Evolutionary conservation across 176 grass and related monocot genomes (phyloP), one percentile per base, ranked within the genome.

Genomic region (Panicum miliaceum): DNA sequence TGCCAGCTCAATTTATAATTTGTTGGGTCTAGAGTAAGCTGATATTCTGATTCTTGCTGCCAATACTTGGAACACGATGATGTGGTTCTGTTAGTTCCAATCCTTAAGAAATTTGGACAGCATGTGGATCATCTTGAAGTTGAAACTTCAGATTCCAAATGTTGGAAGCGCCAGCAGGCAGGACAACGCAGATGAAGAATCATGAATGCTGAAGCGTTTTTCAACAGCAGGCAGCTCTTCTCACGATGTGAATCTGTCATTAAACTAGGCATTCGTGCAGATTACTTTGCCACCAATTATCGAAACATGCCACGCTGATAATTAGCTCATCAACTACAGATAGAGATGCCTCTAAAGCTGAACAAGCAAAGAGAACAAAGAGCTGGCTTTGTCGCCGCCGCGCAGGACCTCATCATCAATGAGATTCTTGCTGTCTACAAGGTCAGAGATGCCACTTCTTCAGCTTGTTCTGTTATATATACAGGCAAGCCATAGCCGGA

Each of bases 391-490:
- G 56, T 45, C 40, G 57, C 67, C 57, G 57, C 48, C 59, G 50
- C 43, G 73, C 18, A 40, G 3, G 16, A 37, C 35, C 51, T n/a
- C 25, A 36, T 71, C 42, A 63, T 57, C 2, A 1, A 68, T 59
- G 59, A 32, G 78, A 79, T 86, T 86, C 73, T 79, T 68, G 71
- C 12, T 86, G 72, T 86, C 73, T 7, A 23, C 36, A 15, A 32
- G 53, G 7, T 56, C 56, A 78, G 47, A 1, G 1, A 23, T 45
- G 46, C 27, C 37, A 72, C 35, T 38, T 10, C 73, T 82, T 78
- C 45, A 11, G 10, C 5, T 12, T 82, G 47, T 65, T 76, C 54
- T 6, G 29, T 13, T 86, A 50, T 73, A 72, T 73, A 79, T 73
- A 79, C 46, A 69, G 73, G 48, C 14, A 72, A 36, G 34, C 43